Conservation (phyloP, 495 filamentous ascomycete species). For the Margaritispora aquatica region DNA sequence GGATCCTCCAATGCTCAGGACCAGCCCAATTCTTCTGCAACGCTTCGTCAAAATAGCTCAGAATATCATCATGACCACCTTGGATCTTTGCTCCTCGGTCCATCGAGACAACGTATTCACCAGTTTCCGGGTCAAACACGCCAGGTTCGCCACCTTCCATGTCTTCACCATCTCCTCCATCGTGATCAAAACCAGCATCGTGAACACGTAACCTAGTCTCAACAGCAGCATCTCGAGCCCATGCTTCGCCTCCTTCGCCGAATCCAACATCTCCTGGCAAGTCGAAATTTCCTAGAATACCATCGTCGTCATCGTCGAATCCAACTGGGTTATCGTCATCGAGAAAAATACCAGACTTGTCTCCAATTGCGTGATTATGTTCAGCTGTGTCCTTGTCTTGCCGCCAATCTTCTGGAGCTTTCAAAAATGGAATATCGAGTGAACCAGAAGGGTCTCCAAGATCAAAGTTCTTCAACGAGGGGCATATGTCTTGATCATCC, state of each 20-base stretch:
- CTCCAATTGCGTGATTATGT: constrained; percentile 44
- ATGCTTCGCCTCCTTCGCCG: constrained; percentile 68
- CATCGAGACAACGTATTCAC: constrained; percentile 67
- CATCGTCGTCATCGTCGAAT: constrained; percentile 75
- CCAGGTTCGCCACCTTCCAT: constrained; percentile 44
- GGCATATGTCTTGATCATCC: constrained; percentile 87
- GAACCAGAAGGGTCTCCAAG: constrained; percentile 79
- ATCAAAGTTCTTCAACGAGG: constrained; percentile 87
- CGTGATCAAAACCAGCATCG: constrained; percentile 44
- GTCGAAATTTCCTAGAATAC: constrained; percentile 66
- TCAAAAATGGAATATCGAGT: constrained; percentile 85
- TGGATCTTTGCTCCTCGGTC: constrained; percentile 50
- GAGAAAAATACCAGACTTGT: constrained; percentile 69
- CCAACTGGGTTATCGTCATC: constrained; percentile 72
- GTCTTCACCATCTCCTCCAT: constrained; percentile 44
- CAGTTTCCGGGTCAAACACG: constrained; percentile 50
- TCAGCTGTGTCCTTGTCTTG: constrained; percentile 54
- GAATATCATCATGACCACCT: constrained; percentile 75
- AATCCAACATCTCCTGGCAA: constrained; percentile 60
- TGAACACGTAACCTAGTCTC: constrained; percentile 58
- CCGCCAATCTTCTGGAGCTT: constrained; percentile 79
- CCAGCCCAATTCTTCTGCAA: constrained; percentile 97
- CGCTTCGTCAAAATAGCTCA: constrained; percentile 95
- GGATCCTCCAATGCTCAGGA: constrained; percentile 96
- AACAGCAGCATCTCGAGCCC: constrained; percentile 61